Base-by-base conservation (phyloP, 2,329 filamentous ascomycete species). In the Fusarium bactridioides region DNA sequence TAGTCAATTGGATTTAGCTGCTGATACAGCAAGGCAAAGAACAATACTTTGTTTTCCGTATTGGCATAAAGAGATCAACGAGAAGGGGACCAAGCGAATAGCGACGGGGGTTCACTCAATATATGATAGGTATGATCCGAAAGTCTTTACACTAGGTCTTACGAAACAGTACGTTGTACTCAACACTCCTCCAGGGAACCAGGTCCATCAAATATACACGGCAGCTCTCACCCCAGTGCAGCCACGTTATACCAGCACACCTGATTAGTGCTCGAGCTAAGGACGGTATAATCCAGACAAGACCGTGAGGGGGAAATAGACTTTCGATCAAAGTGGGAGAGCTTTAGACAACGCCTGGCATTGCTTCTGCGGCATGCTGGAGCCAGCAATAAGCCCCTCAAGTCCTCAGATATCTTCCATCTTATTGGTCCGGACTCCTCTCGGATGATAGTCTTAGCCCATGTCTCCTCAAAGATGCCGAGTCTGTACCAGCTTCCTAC, bases 261-360 rank as follows among this genome's bases (percentile, higher is more conserved):
- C 72, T 61, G 47, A 56, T 67, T 64, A 60, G 43, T 54, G 31
- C 66, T 54, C 55, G 64, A 48, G 62, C 44, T 58, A 59, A 61
- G 63, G 50, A 45, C 59, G 51, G 59, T 51, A 66, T 55, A 45
- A 55, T 56, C 67, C 55, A 66, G 53, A 61, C 69, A 45, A 67
- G 69, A 54, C 61, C 61, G 61, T 61, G 64, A 74, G 72, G 75
- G 73, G 73, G 61, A 70, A 76, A 75, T 77, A 77, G 35, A 77
- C 75, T 77, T 77, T 77, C 43, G 61, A 67, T 64, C 66, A 73
- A 50, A 67, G 64, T 62, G 65, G 63, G 44, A 72, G 64, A 69
- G 41, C 61, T 76, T 66, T 59, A 69, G 40, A 61, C 67, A 62
- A 66, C 47, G 66, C 55, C 55, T 68, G 45, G 62, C 62, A 66